phyloP scores from a whole-genome alignment of 257 asterid genomes.

The Thymus mandschuricus region DNA sequence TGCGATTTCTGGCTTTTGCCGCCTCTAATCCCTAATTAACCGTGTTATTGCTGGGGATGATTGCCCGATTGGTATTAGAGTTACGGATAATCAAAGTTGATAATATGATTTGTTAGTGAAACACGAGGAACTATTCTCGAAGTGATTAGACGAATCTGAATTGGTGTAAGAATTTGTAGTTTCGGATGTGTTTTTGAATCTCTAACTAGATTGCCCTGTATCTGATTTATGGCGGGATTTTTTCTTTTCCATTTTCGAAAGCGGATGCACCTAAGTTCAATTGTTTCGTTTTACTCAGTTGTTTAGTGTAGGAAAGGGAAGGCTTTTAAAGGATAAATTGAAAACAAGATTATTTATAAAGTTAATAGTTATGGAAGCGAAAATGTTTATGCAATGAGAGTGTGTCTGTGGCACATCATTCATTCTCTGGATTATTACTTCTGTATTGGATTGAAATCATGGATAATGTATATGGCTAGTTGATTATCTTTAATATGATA shows the following conservation, averaged over 20 bases:
- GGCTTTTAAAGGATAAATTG: not conserved
- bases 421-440: not conserved
- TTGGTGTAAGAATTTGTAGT: not conserved
- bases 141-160: constrained; percentile 5
- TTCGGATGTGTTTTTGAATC: not conserved
- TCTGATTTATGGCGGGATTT: not conserved
- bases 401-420: not conserved
- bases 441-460: not conserved
- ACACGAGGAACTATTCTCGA: not conserved
- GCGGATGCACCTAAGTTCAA: not conserved
- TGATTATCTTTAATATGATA: not conserved
- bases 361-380: not conserved
- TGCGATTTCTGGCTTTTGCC: not conserved
- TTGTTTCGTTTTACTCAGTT: not conserved
- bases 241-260: not conserved
- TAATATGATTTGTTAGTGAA: not conserved
- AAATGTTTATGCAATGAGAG: not conserved
- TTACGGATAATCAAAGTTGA: not conserved
- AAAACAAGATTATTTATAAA: not conserved
- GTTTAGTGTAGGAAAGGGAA: constrained; percentile 6
- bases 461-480: not conserved
- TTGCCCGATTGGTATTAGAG: not conserved
- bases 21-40: not conserved
- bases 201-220: not conserved
- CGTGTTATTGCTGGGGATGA: not conserved